A percentile compares a stretch with the other conserved stretches of the same genome.
phyloP scores from a whole-genome alignment of 768 basidiomycete species.

The Amanita pallidorosea region DNA sequence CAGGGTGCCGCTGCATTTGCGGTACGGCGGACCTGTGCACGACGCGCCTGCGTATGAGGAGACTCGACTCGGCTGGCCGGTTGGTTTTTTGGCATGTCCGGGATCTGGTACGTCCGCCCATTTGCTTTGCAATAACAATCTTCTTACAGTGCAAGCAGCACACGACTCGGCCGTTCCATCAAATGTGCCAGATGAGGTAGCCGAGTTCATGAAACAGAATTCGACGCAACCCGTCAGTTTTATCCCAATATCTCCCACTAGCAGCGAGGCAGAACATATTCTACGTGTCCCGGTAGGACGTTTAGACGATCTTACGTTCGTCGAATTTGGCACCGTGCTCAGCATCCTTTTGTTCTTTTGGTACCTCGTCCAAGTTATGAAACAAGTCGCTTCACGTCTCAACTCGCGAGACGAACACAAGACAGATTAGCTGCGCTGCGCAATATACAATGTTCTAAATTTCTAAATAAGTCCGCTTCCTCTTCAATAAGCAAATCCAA shows the following conservation, averaged over 20 bases:
- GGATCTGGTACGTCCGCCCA: conserved; percentile 9
- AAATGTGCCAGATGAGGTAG: neutral
- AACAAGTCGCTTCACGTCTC: conserved; percentile 9
- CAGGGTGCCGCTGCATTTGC: conserved; percentile 34
- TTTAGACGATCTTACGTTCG: conserved; percentile 22
- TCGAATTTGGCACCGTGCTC: conserved; percentile 30
- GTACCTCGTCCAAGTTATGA: conserved; percentile 21
- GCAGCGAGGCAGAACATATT: conserved; percentile 8
- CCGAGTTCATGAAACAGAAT: neutral
- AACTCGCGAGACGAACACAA: neutral
- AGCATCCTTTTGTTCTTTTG: conserved; percentile 28
- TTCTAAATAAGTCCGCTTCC: conserved; percentile 53
- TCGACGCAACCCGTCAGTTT: neutral
- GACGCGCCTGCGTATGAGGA: conserved; percentile 6
- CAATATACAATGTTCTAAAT: neutral
- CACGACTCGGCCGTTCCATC: neutral
- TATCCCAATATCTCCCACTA: conserved; percentile 6
- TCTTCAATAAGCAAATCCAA: conserved; percentile 64
- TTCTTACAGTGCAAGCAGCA: neutral
- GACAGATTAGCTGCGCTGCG: too few relatives aligned
- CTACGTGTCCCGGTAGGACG: conserved; percentile 29
- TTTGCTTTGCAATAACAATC: neutral
- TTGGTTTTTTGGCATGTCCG: conserved; percentile 27
- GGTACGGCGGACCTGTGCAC: conserved; percentile 25
- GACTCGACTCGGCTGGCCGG: conserved; percentile 24